Conservation (phyloP, 257 asterid species). For the Gentiana dahurica region DNA sequence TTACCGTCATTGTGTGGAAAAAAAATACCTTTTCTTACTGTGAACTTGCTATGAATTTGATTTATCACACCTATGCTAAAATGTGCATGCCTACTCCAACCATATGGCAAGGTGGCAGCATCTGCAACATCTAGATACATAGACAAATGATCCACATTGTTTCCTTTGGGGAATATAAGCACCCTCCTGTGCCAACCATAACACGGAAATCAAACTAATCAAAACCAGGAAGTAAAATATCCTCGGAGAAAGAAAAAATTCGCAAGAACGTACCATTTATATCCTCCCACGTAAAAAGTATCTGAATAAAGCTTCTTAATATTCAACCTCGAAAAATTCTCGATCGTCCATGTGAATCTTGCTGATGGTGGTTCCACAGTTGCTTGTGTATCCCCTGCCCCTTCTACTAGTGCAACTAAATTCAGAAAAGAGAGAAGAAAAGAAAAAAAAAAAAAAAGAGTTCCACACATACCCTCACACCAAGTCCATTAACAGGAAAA, state of each 20-base stretch:
- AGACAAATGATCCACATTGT: constrained; percentile 71
- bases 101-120: constrained; percentile 55
- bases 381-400: constrained; percentile 34
- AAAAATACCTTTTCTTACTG: constrained; percentile 53
- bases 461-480: no score
- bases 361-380: constrained; percentile 53
- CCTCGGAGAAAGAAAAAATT: neutral
- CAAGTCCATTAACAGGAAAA: constrained; percentile 2
- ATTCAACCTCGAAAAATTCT: constrained; percentile 53
- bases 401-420: constrained; percentile 37
- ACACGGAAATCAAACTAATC: neutral
- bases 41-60: constrained; percentile 55
- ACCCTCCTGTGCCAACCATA: constrained; percentile 52
- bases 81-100: constrained; percentile 86
- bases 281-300: constrained; percentile 47
- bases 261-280: constrained; percentile 34
- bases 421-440: neutral
- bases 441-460: neutral
- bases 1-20: neutral
- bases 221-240: neutral
- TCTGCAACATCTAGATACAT: constrained; percentile 87
- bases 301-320: constrained; percentile 54
- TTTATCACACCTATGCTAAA: constrained; percentile 65
- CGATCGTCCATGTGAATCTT: constrained; percentile 58
- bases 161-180: constrained; percentile 79